phyloP scores from a whole-genome alignment of 805 yeast genomes.

The Candida hispaniensis region DNA sequence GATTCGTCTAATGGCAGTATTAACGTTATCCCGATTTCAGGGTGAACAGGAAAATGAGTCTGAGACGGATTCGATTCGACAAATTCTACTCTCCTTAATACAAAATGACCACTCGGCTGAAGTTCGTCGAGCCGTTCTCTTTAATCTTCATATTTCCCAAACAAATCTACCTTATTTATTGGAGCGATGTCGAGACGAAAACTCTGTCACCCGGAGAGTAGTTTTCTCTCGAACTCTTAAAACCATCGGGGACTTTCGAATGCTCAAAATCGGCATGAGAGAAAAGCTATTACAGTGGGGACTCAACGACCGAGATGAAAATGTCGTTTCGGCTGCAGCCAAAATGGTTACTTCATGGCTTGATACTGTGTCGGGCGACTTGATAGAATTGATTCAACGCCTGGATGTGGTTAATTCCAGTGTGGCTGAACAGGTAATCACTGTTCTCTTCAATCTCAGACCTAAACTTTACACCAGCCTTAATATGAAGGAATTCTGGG shows the following conservation, averaged over 20 bases:
- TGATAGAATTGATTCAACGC: slow-evolving; percentile 59
- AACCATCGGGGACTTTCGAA: slow-evolving; percentile 53
- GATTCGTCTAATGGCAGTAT: slow-evolving; percentile 76
- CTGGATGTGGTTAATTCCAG: slow-evolving; percentile 59
- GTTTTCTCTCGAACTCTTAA: slow-evolving; percentile 60
- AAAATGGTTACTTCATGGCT: slow-evolving; percentile 68
- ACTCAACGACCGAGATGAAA: slow-evolving; percentile 68
- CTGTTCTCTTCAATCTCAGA: slow-evolving; percentile 48
- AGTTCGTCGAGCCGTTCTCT: slow-evolving; percentile 73
- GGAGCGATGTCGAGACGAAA: slow-evolving; percentile 75
- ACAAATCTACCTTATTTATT: slow-evolving; percentile 48
- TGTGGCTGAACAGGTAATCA: slow-evolving; percentile 58
- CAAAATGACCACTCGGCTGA: slow-evolving; percentile 79
- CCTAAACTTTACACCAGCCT: slow-evolving; percentile 53
- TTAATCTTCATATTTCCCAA: slow-evolving; percentile 50
- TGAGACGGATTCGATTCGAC: slow-evolving; percentile 24
- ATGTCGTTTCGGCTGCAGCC: slow-evolving; percentile 61
- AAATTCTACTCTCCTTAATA: slow-evolving; percentile 39
- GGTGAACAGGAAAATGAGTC: slow-evolving; percentile 22
- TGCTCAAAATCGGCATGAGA: slow-evolving; percentile 43
- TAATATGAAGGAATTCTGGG: slow-evolving; percentile 59
- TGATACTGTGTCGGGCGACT: slow-evolving; percentile 52
- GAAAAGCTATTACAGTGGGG: slow-evolving; percentile 76
- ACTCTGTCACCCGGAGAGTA: slow-evolving; percentile 57
- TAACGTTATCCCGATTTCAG: slow-evolving; percentile 71